These are phyloP conservation scores for Oryza australiensis DNA, from an alignment of 176 grass and related monocot species.

Conservation along the genomic window DNA sequence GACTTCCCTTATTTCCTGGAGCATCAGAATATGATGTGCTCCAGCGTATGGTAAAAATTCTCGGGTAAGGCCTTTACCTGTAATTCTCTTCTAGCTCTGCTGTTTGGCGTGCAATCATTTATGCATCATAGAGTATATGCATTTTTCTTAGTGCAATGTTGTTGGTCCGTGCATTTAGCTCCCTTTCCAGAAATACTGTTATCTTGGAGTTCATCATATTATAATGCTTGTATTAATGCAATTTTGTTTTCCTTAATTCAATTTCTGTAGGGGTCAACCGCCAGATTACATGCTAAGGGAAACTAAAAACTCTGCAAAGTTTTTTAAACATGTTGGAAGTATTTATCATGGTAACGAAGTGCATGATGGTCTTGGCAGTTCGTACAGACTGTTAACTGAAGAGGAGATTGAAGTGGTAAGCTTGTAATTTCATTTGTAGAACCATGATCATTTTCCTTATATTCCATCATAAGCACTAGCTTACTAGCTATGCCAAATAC, in stretches of 20 bases:
- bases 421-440: constrained; percentile 31
- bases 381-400: constrained; percentile 77
- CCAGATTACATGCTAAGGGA: constrained; percentile 87
- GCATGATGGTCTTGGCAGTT: constrained; percentile 42
- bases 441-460: constrained; percentile 9
- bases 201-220: not conserved
- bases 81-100: constrained; percentile 18
- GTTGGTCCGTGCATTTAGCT: not conserved
- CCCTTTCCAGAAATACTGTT: not conserved
- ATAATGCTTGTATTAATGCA: constrained; percentile 1
- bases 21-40: constrained; percentile 96
- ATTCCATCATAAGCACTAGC: not conserved
- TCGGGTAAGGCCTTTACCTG: constrained; percentile 54
- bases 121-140: not conserved
- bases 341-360: constrained; percentile 37
- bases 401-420: constrained; percentile 81
- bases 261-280: constrained; percentile 66
- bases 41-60: constrained; percentile 80
- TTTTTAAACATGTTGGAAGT: constrained; percentile 78
- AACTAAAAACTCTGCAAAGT: constrained; percentile 69
- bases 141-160: constrained; percentile 2
- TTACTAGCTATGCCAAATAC: constrained; percentile 35
- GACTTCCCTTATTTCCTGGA: constrained; percentile 93
- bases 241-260: constrained; percentile 25
- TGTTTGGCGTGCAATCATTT: constrained; percentile 20